Evolutionary conservation across 768 basidiomycete genomes (phyloP), one percentile per base, ranked within the genome.

Genomic region (Mycena galopus): DNA sequence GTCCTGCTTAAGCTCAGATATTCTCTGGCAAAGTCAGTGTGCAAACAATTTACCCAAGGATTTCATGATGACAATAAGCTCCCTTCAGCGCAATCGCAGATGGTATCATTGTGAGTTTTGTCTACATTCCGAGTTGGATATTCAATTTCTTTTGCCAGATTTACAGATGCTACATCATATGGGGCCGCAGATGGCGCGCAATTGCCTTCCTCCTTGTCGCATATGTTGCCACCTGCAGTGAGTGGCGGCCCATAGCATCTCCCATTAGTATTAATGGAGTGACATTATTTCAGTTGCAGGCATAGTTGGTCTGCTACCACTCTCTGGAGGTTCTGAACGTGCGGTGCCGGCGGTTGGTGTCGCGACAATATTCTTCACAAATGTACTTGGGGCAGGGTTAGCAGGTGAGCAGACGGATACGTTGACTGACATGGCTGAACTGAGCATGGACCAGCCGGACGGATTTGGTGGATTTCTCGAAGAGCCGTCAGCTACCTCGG

Each of bases 401-500:
- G 67, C 59, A 3, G 69, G 69, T 64, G 42, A 21, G 69, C 50
- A 51, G 19, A n/a, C n/a, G n/a, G n/a, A n/a, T n/a, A n/a, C n/a
- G n/a, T n/a, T n/a, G n/a, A n/a, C 44, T 19, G 21, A 8, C 44
- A 47, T n/a, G n/a, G 25, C 50, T 51, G 50, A 25, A 51, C 50
- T 23, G 25, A 33, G 9, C 17, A 16, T 16, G 42, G 19, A 39
- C 2, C 53, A 70, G 69, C 69, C 12, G 62, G 69, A 17, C 61
- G 69, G 27, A 70, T 70, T 27, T 70, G 69, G 69, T 70, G 61
- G 61, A 70, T 70, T 17, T 57, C 69, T 10, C 60, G 61, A 4
- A 35, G 56, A 2, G 42, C 23, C 2, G 21, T 55, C 16, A 25
- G 1, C 16, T 27, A 42, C 23, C 32, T 62, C 0, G 61, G 69